Evolutionary conservation across 2,329 filamentous ascomycete species (phyloP).

Genomic region (Clathrospora elynae): DNA sequence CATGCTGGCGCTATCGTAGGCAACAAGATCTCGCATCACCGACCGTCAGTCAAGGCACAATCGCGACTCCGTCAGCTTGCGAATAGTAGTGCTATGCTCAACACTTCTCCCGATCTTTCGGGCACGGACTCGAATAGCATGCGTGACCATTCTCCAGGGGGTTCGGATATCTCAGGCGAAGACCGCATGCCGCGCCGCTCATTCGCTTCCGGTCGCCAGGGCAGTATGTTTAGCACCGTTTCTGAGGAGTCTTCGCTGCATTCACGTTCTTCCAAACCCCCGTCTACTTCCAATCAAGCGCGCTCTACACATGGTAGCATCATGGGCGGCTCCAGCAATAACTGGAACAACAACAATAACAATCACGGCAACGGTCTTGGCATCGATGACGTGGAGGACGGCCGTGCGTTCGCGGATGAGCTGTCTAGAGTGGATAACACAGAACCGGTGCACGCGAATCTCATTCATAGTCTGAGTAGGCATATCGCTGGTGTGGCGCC

Average conservation of each 20-base stretch:
- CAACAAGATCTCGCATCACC: slow-evolving; percentile 92
- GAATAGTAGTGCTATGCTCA: slow-evolving; percentile 71
- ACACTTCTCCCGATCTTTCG: slow-evolving; percentile 40
- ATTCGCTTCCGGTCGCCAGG: slow-evolving; percentile 41
- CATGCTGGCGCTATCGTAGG: slow-evolving; percentile 96
- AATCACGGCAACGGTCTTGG: slow-evolving; percentile 21
- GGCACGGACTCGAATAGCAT: slow-evolving; percentile 38
- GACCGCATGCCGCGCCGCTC: slow-evolving; percentile 27
- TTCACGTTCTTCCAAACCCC: slow-evolving; percentile 10
- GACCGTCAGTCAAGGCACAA: slow-evolving; percentile 79
- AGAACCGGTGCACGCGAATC: slow-evolving; percentile 41
- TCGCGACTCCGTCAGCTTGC: slow-evolving; percentile 81
- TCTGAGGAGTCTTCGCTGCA: slow-evolving; percentile 37
- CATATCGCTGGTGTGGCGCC: slow-evolving; percentile 42
- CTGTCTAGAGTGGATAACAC: slow-evolving; percentile 44
- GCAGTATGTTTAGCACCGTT: slow-evolving; percentile 36
- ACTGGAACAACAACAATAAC: slow-evolving; percentile 16
- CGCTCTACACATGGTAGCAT: slow-evolving; percentile 34
- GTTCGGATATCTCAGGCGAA: slow-evolving; percentile 36
- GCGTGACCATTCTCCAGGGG: slow-evolving; percentile 42
- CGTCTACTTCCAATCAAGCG: slow-evolving; percentile 22
- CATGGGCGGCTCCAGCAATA: slow-evolving; percentile 23
- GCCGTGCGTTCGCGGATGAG: slow-evolving; percentile 45
- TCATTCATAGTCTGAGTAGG: slow-evolving; percentile 42
- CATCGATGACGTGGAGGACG: slow-evolving; percentile 34